These are phyloP conservation scores for Mycena rebaudengoi DNA, from an alignment of 768 basidiomycete species.

Conservation along the genomic window DNA sequence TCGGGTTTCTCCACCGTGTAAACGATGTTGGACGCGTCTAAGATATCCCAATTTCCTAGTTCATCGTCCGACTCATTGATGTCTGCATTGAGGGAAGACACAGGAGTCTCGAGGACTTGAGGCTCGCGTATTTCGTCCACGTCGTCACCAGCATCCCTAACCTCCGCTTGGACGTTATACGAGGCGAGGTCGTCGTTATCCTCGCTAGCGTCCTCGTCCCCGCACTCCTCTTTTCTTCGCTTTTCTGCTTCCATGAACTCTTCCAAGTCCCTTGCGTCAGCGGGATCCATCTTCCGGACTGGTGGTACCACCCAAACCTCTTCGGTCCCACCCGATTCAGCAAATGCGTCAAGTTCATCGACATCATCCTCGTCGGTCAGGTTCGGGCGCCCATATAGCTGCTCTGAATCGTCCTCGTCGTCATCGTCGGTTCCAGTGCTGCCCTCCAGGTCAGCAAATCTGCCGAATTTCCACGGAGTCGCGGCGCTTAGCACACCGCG, in stretches of 20 bases:
- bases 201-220: constrained; percentile 52
- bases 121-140: background rate
- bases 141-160: background rate
- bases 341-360: constrained; percentile 68
- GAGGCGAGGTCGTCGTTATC: constrained; percentile 1
- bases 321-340: constrained; percentile 33
- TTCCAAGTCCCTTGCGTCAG: constrained; percentile 68
- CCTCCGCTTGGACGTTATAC: background rate
- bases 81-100: background rate
- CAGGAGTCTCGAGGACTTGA: background rate
- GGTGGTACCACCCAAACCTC: constrained; percentile 50
- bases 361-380: constrained; percentile 64
- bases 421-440: constrained; percentile 43
- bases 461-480: constrained; percentile 58
- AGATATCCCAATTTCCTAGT: constrained; percentile 39
- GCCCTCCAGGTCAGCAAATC: constrained; percentile 50
- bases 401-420: constrained; percentile 46
- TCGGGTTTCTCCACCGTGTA: background rate
- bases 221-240: constrained; percentile 56
- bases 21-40: constrained; percentile 20
- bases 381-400: constrained; percentile 51
- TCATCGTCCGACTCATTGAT: constrained; percentile 58
- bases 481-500: constrained; percentile 67
- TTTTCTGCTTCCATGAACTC: constrained; percentile 75
- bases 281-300: constrained; percentile 50